phyloP scores from a whole-genome alignment of 495 filamentous ascomycete genomes.

The Aspergillus sclerotioniger region DNA sequence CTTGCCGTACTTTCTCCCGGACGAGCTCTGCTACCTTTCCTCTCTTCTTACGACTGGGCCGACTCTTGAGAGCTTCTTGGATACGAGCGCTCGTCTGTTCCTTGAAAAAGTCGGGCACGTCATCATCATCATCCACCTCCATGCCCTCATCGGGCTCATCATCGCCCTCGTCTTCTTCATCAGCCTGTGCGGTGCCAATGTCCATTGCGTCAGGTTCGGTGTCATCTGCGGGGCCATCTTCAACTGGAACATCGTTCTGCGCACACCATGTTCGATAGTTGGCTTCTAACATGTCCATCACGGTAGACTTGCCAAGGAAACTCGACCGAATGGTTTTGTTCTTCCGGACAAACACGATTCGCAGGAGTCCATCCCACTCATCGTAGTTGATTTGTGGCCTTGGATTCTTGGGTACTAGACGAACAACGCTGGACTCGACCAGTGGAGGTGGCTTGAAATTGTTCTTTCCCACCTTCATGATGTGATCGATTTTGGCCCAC shows the following conservation, averaged over 20 bases:
- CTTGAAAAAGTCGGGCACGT: slow-evolving; percentile 76
- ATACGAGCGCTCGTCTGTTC: slow-evolving; percentile 53
- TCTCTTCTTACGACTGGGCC: slow-evolving; percentile 61
- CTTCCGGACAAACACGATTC: slow-evolving; percentile 77
- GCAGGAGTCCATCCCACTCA: slow-evolving; percentile 88
- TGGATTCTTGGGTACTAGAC: slow-evolving; percentile 75
- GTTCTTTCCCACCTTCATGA: slow-evolving; percentile 89
- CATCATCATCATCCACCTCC: slow-evolving; percentile 58
- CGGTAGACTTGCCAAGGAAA: slow-evolving; percentile 72
- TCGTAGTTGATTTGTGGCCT: slow-evolving; percentile 85
- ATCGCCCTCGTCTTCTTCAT: slow-evolving; percentile 33
- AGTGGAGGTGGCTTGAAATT: slow-evolving; percentile 94
- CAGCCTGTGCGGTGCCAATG: slow-evolving; percentile 37
- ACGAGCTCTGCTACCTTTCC: slow-evolving; percentile 76
- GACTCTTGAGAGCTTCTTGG: slow-evolving; percentile 39
- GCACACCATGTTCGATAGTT: slow-evolving; percentile 92
- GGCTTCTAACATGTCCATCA: slow-evolving; percentile 75
- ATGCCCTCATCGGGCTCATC: slow-evolving; percentile 48
- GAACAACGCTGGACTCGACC: slow-evolving; percentile 82
- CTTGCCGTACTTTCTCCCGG: slow-evolving; percentile 76
- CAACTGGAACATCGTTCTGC: slow-evolving; percentile 72
- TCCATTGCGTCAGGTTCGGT: slow-evolving; percentile 42
- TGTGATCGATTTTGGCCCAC: slow-evolving; percentile 83
- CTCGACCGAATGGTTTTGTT: slow-evolving; percentile 75
- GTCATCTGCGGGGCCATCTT: slow-evolving; percentile 60